Base-by-base conservation (phyloP, 208 protist species). In the Novymonas esmeraldas region DNA sequence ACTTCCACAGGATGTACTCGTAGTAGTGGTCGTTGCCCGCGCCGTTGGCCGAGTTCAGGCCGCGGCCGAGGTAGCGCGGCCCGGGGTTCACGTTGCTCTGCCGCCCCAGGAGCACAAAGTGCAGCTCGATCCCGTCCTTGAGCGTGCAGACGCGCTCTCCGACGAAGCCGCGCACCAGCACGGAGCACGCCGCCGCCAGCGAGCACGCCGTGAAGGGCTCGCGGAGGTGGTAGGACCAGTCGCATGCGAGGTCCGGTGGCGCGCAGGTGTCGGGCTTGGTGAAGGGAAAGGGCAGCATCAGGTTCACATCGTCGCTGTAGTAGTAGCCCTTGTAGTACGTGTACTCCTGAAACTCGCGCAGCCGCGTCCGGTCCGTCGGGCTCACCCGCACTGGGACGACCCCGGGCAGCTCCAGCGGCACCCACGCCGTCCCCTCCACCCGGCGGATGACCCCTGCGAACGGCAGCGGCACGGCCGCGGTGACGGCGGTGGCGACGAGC, bases 21-120 rank as follows among this genome's bases (percentile, higher is more conserved):
- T 96, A 96, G 60, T 81, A 72, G 68, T 96, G 86, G 31, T 96
- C 91, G 60, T 96, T 96, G 54, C 91, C 91, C n/a, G 76, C 85
- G 0, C 81, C 91, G 57, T 87, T 83, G 24, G 59, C 73, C 2
- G 60, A 76, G 68, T 96, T 96, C 1, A 96, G 81, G 10, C 91
- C 91, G 14, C 91, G 76, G 28, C 91, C 85, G 39, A 89, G 69
- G 61, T 93, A 96, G 6, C 91, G 79, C 3, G 91, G 91, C 0
- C 87, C 91, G 0, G 91, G 91, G 70, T 96, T 96, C 22, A 85
- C 50, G 67, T 90, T 78, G 64, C 82, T 94, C 63, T 96, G 87
- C 11, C 84, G 59, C 13, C 91, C 91, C 9, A 92, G 46, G 0
- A 96, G 75, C 41, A 93, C 45, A 0, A 93, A 31, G 66, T 90